These are phyloP conservation scores for Takashimella tepidaria DNA, from an alignment of 1,284 basidiomycete genomes.

Conservation along the genomic window DNA sequence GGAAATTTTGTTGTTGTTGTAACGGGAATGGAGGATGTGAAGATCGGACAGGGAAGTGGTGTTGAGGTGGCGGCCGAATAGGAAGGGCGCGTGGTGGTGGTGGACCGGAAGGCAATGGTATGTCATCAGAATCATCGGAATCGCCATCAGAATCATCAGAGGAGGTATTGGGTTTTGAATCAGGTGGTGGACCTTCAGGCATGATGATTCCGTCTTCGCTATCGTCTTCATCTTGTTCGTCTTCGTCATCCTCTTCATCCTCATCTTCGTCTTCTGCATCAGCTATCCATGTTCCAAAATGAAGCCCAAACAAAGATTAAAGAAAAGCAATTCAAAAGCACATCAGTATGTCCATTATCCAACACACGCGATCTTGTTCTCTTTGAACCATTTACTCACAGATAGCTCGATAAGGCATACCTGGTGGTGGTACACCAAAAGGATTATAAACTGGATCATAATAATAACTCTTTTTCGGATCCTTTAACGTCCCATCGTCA, in stretches of 20 bases:
- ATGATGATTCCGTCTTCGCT: slow-evolving; percentile 75
- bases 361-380: neutral
- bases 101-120: slow-evolving; percentile 49
- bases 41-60: neutral
- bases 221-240: slow-evolving; percentile 25
- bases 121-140: slow-evolving; percentile 48
- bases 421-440: slow-evolving; percentile 89
- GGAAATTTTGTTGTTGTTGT: slow-evolving; percentile 7
- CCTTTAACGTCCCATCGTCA: slow-evolving; percentile 71
- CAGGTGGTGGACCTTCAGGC: slow-evolving; percentile 75
- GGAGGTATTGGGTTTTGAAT: slow-evolving; percentile 23
- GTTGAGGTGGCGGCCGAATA: slow-evolving; percentile 17
- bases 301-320: too few relatives aligned
- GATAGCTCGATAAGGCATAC: slow-evolving; percentile 87
- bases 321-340: too few relatives aligned
- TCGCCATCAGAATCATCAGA: slow-evolving; percentile 33
- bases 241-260: slow-evolving; percentile 26
- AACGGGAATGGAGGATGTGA: slow-evolving; percentile 15
- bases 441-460: slow-evolving; percentile 92
- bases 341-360: too few relatives aligned
- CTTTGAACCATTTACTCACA: slow-evolving; percentile 56
- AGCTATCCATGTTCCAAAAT: too few relatives aligned
- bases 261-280: slow-evolving; percentile 42
- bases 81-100: slow-evolving; percentile 38
- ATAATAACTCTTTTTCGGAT: slow-evolving; percentile 84